A percentile compares a stretch with the other conserved stretches of the same genome.
Evolutionary conservation across 495 filamentous ascomycete genomes (phyloP).

Genomic region (Aspergillus sclerotiicarbonarius): DNA sequence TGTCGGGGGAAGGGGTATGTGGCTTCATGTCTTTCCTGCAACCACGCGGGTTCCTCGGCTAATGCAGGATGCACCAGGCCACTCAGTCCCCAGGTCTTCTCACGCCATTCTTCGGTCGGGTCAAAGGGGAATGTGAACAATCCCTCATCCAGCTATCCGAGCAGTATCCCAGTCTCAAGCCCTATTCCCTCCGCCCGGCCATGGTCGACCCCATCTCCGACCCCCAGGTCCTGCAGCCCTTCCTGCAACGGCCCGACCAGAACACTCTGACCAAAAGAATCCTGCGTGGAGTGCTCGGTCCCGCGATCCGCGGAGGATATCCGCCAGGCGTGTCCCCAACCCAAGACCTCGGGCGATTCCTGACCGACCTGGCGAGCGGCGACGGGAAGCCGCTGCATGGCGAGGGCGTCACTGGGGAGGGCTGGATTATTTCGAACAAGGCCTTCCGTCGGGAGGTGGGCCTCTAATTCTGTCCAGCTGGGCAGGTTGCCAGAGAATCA

Average conservation of each 20-base stretch:
- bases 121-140: constrained; percentile 64
- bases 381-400: constrained; percentile 35
- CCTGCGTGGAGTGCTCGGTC: constrained; percentile 12
- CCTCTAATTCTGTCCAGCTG: not conserved
- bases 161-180: constrained; percentile 44
- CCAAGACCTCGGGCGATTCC: constrained; percentile 36
- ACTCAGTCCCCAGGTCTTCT: constrained; percentile 49
- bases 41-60: not conserved
- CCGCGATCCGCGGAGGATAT: constrained; percentile 13
- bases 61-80: constrained; percentile 12
- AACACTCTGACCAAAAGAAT: not conserved
- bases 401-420: constrained; percentile 43
- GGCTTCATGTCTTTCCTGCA: not conserved
- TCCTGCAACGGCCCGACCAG: constrained; percentile 24
- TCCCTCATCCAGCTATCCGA: constrained; percentile 47
- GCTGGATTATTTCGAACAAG: constrained; percentile 47
- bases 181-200: constrained; percentile 52
- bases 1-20: constrained; percentile 56
- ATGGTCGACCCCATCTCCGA: constrained; percentile 50
- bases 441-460: constrained; percentile 35
- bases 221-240: constrained; percentile 46
- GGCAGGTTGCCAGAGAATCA: no score
- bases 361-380: constrained; percentile 61
- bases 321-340: constrained; percentile 29
- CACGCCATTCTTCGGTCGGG: constrained; percentile 53